These are phyloP conservation scores for Syzygium aqueum DNA, from an alignment of 345 rosid species.

Conservation along the genomic window DNA sequence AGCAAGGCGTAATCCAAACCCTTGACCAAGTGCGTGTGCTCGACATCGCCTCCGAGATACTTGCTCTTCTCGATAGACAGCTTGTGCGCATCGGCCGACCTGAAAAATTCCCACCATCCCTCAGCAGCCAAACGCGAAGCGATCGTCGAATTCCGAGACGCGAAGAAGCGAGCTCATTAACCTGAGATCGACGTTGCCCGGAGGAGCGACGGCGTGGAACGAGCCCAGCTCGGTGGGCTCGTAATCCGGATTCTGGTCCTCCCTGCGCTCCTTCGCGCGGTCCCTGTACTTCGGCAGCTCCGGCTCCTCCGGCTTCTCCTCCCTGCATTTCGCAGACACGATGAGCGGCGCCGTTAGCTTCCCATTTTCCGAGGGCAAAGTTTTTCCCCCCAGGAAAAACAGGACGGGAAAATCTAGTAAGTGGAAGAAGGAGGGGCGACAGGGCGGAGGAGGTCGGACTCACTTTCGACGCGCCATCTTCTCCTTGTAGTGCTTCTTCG, in stretches of 20 bases:
- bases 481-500: conserved; percentile 70
- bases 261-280: conserved; percentile 95
- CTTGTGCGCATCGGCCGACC: conserved; percentile 76
- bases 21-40: conserved; percentile 96
- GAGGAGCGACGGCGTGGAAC: conserved; percentile 97
- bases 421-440: neutral
- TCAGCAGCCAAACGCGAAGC: neutral
- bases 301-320: conserved; percentile 80
- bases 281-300: conserved; percentile 77
- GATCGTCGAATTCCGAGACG: neutral
- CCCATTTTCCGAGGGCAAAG: neutral
- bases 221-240: conserved; percentile 76
- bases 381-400: neutral
- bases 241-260: conserved; percentile 95
- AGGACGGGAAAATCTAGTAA: neutral
- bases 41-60: conserved; percentile 99
- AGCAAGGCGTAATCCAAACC: conserved; percentile 92
- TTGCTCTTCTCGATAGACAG: conserved; percentile 95
- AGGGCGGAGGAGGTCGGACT: neutral
- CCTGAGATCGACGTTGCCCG: conserved; percentile 72
- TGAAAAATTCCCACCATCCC: neutral
- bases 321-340: conserved; percentile 27
- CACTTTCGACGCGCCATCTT: conserved; percentile 82
- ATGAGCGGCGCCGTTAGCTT: neutral
- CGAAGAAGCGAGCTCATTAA: neutral